phyloP scores from a whole-genome alignment of 257 asterid genomes.

The Solanum pimpinellifolium region DNA sequence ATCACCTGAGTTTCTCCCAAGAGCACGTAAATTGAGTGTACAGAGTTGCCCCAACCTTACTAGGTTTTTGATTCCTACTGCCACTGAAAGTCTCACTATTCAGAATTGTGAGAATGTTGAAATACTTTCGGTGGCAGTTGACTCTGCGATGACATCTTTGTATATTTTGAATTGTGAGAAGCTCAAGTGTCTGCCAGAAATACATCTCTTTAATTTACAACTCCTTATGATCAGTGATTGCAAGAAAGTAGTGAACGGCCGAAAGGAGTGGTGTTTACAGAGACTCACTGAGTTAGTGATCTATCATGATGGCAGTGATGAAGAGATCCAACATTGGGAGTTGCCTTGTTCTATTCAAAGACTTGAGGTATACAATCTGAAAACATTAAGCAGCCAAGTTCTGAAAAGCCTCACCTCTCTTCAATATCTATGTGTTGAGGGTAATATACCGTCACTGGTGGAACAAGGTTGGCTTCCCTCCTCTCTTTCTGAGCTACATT shows the following conservation, averaged over 20 bases:
- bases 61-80: no score
- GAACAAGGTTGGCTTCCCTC: neutral
- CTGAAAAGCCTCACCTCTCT: neutral
- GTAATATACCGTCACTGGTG: neutral
- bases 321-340: neutral
- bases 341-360: neutral
- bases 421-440: fast-evolving
- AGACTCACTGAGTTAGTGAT: fast-evolving
- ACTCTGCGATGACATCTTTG: neutral
- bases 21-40: fast-evolving
- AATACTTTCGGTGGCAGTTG: neutral
- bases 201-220: neutral
- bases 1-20: no score
- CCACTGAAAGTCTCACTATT: neutral
- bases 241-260: neutral
- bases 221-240: fast-evolving
- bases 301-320: fast-evolving
- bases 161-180: fast-evolving
- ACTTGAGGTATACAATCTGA: no score
- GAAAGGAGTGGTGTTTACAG: neutral
- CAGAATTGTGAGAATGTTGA: neutral
- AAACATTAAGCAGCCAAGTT: neutral
- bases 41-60: fast-evolving
- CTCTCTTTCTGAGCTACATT: no score
- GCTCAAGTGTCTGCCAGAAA: neutral